phyloP scores from a whole-genome alignment of 225 moss, liverwort and hornwort genomes.

The Lunularia cruciata region DNA sequence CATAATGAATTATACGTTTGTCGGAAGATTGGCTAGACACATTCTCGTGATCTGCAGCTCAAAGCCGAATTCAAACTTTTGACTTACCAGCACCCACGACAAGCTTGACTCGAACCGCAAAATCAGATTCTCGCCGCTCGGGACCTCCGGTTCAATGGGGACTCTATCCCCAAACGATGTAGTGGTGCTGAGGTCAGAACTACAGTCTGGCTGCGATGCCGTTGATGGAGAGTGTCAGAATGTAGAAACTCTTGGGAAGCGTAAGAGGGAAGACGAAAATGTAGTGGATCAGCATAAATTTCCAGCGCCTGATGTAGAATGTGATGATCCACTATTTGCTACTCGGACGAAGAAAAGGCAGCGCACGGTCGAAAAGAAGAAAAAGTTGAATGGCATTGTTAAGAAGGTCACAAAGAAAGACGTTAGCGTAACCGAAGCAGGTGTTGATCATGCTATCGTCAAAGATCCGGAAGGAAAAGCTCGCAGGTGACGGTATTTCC shows the following conservation, averaged over 20 bases:
- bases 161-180: no score
- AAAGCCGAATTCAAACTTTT: no score
- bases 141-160: no score
- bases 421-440: neutral
- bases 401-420: conserved; percentile 30
- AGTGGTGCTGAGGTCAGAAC: no score
- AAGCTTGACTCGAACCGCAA: no score
- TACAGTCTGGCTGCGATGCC: no score
- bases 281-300: neutral
- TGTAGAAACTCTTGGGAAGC: neutral
- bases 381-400: conserved; percentile 41
- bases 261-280: conserved; percentile 5
- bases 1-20: no score
- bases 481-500: conserved; percentile 29
- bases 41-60: no score
- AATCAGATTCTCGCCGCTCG: no score
- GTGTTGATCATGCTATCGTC: neutral
- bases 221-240: no score
- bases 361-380: conserved; percentile 29
- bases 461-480: conserved; percentile 45
- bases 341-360: conserved; percentile 32
- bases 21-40: no score
- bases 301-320: neutral
- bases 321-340: conserved; percentile 42
- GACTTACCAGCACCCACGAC: no score